Conservation (phyloP, 225 moss, liverwort and hornwort genomes). For the Anthoceros angustus region DNA sequence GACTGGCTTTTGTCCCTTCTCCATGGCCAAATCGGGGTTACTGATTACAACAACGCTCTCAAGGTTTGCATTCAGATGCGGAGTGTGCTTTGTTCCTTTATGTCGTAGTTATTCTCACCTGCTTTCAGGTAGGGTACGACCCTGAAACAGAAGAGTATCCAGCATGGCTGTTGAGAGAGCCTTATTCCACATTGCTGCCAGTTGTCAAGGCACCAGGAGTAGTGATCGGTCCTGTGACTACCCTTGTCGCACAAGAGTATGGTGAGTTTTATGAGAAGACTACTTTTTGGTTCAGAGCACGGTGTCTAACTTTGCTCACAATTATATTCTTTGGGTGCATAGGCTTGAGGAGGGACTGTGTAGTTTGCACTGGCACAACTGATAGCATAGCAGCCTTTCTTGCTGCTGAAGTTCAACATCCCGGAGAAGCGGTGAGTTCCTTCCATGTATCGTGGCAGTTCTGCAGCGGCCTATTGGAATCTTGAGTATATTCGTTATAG, state of each 20-base stretch:
- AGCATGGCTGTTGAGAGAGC: slow-evolving; percentile 17
- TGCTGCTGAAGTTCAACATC: slow-evolving; percentile 16
- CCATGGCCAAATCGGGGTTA: slow-evolving; percentile 20
- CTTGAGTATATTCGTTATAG: background rate
- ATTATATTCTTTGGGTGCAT: background rate
- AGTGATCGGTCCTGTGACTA: slow-evolving; percentile 12
- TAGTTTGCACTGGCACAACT: slow-evolving; percentile 18
- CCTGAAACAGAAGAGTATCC: slow-evolving; percentile 23
- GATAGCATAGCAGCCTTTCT: slow-evolving; percentile 28
- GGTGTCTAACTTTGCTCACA: background rate
- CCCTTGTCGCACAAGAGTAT: slow-evolving; percentile 6
- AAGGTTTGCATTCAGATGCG: slow-evolving; percentile 8
- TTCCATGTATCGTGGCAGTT: background rate
- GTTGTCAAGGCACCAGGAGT: slow-evolving; percentile 15
- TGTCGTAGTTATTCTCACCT: background rate
- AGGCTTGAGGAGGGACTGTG: slow-evolving; percentile 16
- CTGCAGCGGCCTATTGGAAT: background rate
- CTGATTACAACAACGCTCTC: slow-evolving; percentile 25
- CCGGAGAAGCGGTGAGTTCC: slow-evolving; percentile 18
- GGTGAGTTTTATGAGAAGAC: slow-evolving; percentile 8
- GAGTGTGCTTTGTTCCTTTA: background rate
- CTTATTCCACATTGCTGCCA: slow-evolving; percentile 15
- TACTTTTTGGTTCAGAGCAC: background rate
- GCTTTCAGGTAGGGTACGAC: slow-evolving; percentile 18
- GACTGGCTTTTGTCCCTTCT: slow-evolving; percentile 22